A percentile compares a stretch with the other conserved stretches of the same genome.
Conservation (phyloP, 2,329 filamentous ascomycete genomes). For the Epichloe uncinata region DNA sequence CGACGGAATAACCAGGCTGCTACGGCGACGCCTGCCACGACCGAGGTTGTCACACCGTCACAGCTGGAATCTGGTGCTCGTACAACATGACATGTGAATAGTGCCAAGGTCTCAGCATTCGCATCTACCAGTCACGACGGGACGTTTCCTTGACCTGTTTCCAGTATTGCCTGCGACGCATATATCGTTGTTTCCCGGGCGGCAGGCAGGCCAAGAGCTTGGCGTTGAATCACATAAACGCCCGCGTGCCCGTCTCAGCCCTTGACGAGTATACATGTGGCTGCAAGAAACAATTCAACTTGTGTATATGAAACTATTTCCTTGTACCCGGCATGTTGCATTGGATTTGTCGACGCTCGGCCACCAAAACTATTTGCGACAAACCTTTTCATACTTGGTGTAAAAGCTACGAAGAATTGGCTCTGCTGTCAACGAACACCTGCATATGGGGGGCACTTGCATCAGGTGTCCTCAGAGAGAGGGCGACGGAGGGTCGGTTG, state of each 20-base stretch:
- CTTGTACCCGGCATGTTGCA: background rate
- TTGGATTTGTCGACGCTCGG: background rate
- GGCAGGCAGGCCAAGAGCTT: background rate
- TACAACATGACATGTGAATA: constrained; percentile 2
- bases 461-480: no score
- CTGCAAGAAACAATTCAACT: background rate
- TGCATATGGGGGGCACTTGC: no score
- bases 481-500: no score
- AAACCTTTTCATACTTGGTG: no score
- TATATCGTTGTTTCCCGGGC: background rate
- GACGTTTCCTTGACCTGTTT: no score
- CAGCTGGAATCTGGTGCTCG: constrained; percentile 33
- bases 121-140: background rate
- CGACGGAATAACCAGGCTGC: constrained; percentile 13
- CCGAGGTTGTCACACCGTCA: constrained; percentile 26
- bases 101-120: background rate
- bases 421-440: no score
- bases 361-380: background rate
- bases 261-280: background rate
- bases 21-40: constrained; percentile 7
- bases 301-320: background rate
- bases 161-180: background rate
- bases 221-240: background rate
- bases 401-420: no score
- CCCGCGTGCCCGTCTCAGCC: background rate